Percentiles rank a stretch among this genome's conserved stretches.
Conservation (phyloP, 768 basidiomycete species). For the Lentinus tigrinus region DNA sequence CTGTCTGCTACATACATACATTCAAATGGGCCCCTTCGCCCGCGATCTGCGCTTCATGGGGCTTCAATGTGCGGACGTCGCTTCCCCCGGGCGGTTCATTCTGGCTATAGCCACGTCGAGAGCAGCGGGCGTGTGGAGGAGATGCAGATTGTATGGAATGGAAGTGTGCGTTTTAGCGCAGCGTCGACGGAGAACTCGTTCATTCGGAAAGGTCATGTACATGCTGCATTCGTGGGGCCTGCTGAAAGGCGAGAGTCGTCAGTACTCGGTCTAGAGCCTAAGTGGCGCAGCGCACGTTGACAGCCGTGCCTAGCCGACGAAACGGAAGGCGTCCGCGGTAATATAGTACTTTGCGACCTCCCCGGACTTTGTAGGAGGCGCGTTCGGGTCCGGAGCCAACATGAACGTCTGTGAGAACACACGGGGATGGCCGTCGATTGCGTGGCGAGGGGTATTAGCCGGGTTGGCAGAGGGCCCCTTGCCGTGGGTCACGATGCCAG, state of each 20-base stretch:
- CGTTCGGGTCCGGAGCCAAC: constrained; percentile 72
- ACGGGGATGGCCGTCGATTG: constrained; percentile 73
- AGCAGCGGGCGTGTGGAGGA: not conserved
- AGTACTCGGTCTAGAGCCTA: not conserved
- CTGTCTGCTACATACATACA: constrained; percentile 7
- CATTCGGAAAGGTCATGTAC: not conserved
- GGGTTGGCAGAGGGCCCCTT: constrained; percentile 59
- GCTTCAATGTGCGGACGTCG: not conserved
- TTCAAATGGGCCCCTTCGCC: not conserved
- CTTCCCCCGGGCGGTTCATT: not conserved
- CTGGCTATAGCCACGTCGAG: not conserved
- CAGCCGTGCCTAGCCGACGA: constrained; percentile 57
- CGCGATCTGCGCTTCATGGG: not conserved
- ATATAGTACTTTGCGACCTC: constrained; percentile 84
- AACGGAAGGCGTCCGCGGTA: constrained; percentile 74
- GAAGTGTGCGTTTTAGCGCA: not conserved
- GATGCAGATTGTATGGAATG: not conserved
- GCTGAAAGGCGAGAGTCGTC: not conserved
- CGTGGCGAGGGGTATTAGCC: constrained; percentile 43
- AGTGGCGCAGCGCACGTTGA: not conserved
- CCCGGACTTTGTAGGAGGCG: constrained; percentile 61
- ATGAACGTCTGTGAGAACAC: constrained; percentile 89
- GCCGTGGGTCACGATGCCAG: constrained; percentile 77
- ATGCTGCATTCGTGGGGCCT: not conserved
- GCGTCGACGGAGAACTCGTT: not conserved